Evolutionary conservation across 2,329 filamentous ascomycete species (phyloP), one percentile per base, ranked within the genome.

Genomic region (Fusarium staphyleae): DNA sequence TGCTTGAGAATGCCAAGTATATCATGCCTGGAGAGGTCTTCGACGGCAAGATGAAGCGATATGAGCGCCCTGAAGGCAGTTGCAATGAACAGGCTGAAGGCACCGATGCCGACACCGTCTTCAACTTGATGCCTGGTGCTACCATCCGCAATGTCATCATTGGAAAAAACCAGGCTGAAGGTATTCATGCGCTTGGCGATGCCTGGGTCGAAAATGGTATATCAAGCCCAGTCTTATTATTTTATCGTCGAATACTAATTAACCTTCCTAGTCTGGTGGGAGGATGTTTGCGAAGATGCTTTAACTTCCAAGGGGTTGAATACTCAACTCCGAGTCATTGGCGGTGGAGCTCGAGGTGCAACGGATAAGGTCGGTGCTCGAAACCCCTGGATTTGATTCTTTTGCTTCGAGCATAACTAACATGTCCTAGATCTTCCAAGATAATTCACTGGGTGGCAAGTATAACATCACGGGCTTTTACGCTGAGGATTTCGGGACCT

Each of bases 31-130:
- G 72, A 1, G 63, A 67, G 10, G 63, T 68, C 1, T 74, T 70
- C 26, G 72, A 74, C 15, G 72, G 71, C 39, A 67, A 69, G 39
- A 73, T 71, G 71, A 70, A 69, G 33, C 70, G 69, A 4, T 77
- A 72, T 51, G 74, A 77, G 48, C 73, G 74, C 10, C 70, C 70
- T 1, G 68, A 69, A 33, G 74, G 72, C 16, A 72, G 72, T 47
- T 81, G 78, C 58, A 75, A 70, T 32, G 77, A 74, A 18, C 75
- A 80, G 47, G 68, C 67, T 2, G 78, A 81, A 62, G 77, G 78
- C 15, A 72, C 69, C 1, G 69, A 72, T 30, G 70, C 69, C 1
- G 77, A 78, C 44, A 61, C 74, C 3, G 74, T 75, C n/a, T 75
- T 75, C 48, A 69, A 73, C 41, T 60, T 75, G 24, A 50, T 71